Conservation (phyloP, 2,329 filamentous ascomycete genomes). For the Xylaria sp. region DNA sequence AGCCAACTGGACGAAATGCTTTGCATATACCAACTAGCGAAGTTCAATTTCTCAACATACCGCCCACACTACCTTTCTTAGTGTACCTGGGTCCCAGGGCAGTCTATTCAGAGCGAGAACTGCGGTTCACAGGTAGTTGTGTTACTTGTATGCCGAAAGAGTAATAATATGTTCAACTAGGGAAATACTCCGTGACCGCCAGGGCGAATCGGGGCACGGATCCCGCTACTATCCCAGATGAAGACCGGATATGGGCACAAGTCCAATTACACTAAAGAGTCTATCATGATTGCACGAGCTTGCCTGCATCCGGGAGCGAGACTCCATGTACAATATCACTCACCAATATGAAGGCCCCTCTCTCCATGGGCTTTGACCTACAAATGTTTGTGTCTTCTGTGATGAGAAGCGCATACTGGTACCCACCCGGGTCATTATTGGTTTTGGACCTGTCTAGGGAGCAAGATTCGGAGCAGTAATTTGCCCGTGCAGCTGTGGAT, state of each 20-base stretch:
- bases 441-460: constrained; percentile 30
- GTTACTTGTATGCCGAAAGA: background rate
- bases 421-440: constrained; percentile 26
- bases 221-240: constrained; percentile 21
- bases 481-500: constrained; percentile 33
- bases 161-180: constrained; percentile 18
- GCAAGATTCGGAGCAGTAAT: constrained; percentile 33
- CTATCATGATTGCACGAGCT: constrained; percentile 26
- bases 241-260: constrained; percentile 21
- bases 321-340: constrained; percentile 24
- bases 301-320: constrained; percentile 13
- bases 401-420: constrained; percentile 31
- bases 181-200: constrained; percentile 9
- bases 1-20: background rate
- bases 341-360: constrained; percentile 19
- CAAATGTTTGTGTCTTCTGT: constrained; percentile 20
- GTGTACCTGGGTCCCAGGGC: background rate
- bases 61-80: background rate
- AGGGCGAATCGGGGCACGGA: constrained; percentile 25
- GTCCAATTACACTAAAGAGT: constrained; percentile 23
- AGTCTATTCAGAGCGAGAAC: constrained; percentile 6
- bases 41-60: constrained; percentile 13
- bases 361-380: constrained; percentile 31
- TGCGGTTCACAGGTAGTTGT: background rate
- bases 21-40: constrained; percentile 21